Evolutionary conservation across 2,329 filamentous ascomycete genomes (phyloP).

Genomic region (Alternaria triticina): DNA sequence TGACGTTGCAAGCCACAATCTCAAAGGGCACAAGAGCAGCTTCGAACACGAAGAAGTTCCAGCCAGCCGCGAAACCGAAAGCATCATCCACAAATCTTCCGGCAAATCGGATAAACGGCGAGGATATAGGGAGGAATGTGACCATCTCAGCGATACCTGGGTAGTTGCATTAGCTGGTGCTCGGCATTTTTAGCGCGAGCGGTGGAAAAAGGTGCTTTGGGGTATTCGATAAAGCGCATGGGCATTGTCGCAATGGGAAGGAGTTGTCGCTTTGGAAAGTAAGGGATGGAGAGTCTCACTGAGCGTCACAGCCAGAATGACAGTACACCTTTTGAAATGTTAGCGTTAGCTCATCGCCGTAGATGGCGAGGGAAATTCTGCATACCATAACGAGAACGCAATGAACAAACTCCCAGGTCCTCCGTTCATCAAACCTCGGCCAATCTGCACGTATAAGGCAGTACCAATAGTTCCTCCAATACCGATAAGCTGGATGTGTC

Average conservation of each 20-base stretch:
- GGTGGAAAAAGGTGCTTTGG: slow-evolving; percentile 15
- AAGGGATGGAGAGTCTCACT: slow-evolving; percentile 38
- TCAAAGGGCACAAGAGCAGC: slow-evolving; percentile 72
- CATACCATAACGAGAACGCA: slow-evolving; percentile 54
- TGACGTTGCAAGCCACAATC: slow-evolving; percentile 58
- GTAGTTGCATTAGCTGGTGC: slow-evolving; percentile 22
- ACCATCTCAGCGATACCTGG: slow-evolving; percentile 74
- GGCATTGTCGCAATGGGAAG: slow-evolving; percentile 28
- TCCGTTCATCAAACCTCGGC: slow-evolving; percentile 54
- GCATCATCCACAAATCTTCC: slow-evolving; percentile 77
- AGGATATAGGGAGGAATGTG: slow-evolving; percentile 76
- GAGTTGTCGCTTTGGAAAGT: slow-evolving; percentile 27
- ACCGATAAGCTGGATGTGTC: slow-evolving; percentile 57
- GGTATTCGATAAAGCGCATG: slow-evolving; percentile 14
- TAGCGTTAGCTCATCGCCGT: not conserved
- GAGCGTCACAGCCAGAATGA: slow-evolving; percentile 51
- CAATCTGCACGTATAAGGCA: slow-evolving; percentile 57
- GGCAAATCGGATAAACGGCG: slow-evolving; percentile 79
- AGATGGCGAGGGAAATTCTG: slow-evolving; percentile 12
- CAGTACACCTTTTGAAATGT: slow-evolving; percentile 46
- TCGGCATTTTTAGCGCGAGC: slow-evolving; percentile 3
- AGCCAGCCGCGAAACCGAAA: slow-evolving; percentile 74
- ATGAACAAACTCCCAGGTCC: slow-evolving; percentile 56
- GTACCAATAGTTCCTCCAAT: slow-evolving; percentile 57
- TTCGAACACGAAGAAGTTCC: slow-evolving; percentile 77